Evolutionary conservation across 306 rosid genomes (phyloP).

Genomic region (Prunus persica): DNA sequence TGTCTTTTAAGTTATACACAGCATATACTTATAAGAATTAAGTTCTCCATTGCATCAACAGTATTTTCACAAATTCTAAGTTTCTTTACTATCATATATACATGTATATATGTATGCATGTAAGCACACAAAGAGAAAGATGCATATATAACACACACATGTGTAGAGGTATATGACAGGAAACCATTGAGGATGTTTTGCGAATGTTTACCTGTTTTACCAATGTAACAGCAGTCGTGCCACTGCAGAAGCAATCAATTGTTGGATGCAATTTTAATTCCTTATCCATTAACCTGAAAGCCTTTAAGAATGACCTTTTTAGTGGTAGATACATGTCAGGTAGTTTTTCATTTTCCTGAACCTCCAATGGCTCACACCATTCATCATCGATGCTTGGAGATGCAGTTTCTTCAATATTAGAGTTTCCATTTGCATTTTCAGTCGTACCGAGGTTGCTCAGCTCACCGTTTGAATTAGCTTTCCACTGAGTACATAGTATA

Average conservation of each 20-base stretch:
- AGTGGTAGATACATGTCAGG: slow-evolving; percentile 44
- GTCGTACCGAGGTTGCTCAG: slow-evolving; percentile 12
- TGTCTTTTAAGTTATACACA: neutral
- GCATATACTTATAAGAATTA: neutral
- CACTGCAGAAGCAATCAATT: slow-evolving; percentile 60
- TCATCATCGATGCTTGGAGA: slow-evolving; percentile 39
- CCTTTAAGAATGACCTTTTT: slow-evolving; percentile 36
- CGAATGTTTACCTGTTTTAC: slow-evolving; percentile 41
- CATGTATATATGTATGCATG: neutral
- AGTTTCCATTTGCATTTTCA: slow-evolving; percentile 14
- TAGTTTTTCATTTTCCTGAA: slow-evolving; percentile 24
- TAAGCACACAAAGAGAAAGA: neutral
- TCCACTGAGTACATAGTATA: slow-evolving; percentile 42
- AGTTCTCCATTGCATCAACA: neutral
- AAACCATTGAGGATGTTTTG: neutral
- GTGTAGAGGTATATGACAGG: neutral
- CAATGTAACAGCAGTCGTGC: slow-evolving; percentile 45
- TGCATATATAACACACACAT: neutral
- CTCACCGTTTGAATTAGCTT: slow-evolving; percentile 27
- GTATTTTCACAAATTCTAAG: neutral
- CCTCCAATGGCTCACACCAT: slow-evolving; percentile 29
- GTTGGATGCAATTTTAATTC: slow-evolving; percentile 42
- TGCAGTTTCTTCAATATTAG: slow-evolving; percentile 25
- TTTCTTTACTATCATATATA: neutral
- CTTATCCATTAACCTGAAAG: slow-evolving; percentile 54